Conservation (phyloP, 2,329 filamentous ascomycete genomes). For the Xylariaceae sp. region DNA sequence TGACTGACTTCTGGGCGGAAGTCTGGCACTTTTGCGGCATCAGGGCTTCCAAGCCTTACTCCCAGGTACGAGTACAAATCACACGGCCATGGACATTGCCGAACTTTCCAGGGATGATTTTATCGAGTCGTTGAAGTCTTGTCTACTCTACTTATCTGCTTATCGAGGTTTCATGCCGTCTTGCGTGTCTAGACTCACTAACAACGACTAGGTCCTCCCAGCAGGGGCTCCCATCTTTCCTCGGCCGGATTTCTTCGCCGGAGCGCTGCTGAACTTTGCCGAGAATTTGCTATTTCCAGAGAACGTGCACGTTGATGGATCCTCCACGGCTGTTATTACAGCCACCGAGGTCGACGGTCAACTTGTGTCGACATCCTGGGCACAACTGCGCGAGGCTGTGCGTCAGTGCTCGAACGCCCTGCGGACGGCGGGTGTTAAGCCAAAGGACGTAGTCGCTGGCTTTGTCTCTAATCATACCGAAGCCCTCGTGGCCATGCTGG, state of each 20-base stretch:
- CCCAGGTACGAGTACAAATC: slow-evolving; percentile 52
- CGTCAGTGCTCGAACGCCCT: slow-evolving; percentile 74
- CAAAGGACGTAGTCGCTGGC: slow-evolving; percentile 65
- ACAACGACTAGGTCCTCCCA: slow-evolving; percentile 66
- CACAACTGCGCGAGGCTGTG: slow-evolving; percentile 78
- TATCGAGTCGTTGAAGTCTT: background rate
- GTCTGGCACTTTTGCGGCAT: slow-evolving; percentile 85
- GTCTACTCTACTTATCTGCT: background rate
- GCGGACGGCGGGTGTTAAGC: slow-evolving; percentile 65
- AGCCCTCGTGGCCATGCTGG: slow-evolving; percentile 86
- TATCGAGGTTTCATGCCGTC: background rate
- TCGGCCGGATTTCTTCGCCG: slow-evolving; percentile 82
- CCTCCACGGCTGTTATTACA: slow-evolving; percentile 75
- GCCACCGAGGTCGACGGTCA: slow-evolving; percentile 75
- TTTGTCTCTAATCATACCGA: slow-evolving; percentile 92
- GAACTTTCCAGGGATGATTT: too few species aligned
- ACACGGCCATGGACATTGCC: slow-evolving; percentile 4
- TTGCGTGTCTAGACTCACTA: slow-evolving; percentile 10
- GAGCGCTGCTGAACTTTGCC: slow-evolving; percentile 85
- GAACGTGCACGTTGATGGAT: slow-evolving; percentile 58
- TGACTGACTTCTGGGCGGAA: slow-evolving; percentile 81
- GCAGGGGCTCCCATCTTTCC: slow-evolving; percentile 77
- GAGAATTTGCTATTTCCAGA: slow-evolving; percentile 90
- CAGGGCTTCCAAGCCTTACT: slow-evolving; percentile 67
- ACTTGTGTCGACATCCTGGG: slow-evolving; percentile 69